phyloP scores from a whole-genome alignment of 768 basidiomycete genomes.

The Kwoniella shandongensis region DNA sequence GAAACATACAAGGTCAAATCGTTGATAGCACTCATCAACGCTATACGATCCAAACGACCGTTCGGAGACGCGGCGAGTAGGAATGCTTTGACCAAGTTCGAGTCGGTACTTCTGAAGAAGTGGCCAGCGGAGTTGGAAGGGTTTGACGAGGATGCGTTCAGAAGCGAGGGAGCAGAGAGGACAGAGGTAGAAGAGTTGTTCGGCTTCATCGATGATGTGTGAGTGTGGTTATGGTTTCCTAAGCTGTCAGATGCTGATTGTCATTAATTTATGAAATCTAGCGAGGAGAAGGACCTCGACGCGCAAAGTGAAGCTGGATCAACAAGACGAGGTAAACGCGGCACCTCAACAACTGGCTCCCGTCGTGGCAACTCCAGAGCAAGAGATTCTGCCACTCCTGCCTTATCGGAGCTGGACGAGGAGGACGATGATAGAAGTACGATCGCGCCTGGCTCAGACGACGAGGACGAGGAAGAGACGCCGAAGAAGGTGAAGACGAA shows the following conservation, averaged over 20 bases:
- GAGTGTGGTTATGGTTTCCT: constrained; percentile 9
- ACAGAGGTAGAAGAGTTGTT: constrained; percentile 29
- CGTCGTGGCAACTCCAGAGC: neutral
- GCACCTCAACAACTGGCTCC: constrained; percentile 5
- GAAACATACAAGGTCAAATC: constrained; percentile 13
- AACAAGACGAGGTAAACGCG: constrained; percentile 1
- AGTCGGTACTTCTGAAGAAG: constrained; percentile 65
- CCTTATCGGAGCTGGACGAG: constrained; percentile 1
- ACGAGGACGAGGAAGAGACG: constrained; percentile 8
- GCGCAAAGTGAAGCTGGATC: constrained; percentile 17
- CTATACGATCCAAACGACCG: constrained; percentile 57
- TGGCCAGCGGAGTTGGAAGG: constrained; percentile 67
- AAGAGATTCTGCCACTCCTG: constrained; percentile 2
- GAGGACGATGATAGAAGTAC: constrained; percentile 2
- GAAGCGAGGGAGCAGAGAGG: constrained; percentile 19
- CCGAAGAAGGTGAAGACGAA: neutral
- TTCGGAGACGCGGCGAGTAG: constrained; percentile 62
- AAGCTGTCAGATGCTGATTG: too few species aligned
- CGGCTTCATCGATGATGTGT: constrained; percentile 41
- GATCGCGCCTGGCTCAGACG: neutral
- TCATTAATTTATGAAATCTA: neutral
- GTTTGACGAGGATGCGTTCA: constrained; percentile 57
- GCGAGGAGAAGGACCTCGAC: constrained; percentile 18
- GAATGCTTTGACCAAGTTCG: constrained; percentile 73
- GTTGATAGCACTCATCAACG: constrained; percentile 4